phyloP scores from a whole-genome alignment of 2,329 filamentous ascomycete species.

The Leptosphaerulina australis region DNA sequence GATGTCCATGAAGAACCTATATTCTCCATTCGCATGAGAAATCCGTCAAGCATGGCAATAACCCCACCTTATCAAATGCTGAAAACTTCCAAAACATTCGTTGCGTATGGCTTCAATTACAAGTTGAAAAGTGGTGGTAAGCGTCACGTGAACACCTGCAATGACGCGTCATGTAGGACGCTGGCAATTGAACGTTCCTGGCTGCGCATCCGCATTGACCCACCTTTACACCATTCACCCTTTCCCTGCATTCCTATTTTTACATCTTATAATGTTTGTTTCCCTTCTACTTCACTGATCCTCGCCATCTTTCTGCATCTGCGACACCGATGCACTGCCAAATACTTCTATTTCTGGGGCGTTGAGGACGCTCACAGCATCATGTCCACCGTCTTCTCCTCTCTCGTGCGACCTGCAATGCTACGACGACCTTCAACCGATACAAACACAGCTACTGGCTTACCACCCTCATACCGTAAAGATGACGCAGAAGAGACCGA shows the following conservation, averaged over 20 bases:
- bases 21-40: no score
- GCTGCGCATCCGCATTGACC: neutral
- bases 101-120: no score
- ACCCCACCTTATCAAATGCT: no score
- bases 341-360: constrained; percentile 3
- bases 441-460: constrained; percentile 12
- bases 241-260: constrained; percentile 6
- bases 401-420: constrained; percentile 39
- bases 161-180: constrained; percentile 10
- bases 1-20: no score
- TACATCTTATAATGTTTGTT: constrained; percentile 2
- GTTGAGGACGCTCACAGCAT: constrained; percentile 16
- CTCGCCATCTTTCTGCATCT: neutral
- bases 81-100: neutral
- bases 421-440: constrained; percentile 24
- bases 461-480: constrained; percentile 9
- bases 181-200: neutral
- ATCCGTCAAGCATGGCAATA: no score
- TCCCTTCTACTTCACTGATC: neutral
- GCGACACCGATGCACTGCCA: constrained; percentile 2
- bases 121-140: neutral
- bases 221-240: neutral
- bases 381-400: constrained; percentile 47
- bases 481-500: constrained; percentile 61
- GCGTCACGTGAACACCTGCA: constrained; percentile 1